Conservation (phyloP, 2,329 filamentous ascomycete genomes). For the Aureobasidium uvarum region DNA sequence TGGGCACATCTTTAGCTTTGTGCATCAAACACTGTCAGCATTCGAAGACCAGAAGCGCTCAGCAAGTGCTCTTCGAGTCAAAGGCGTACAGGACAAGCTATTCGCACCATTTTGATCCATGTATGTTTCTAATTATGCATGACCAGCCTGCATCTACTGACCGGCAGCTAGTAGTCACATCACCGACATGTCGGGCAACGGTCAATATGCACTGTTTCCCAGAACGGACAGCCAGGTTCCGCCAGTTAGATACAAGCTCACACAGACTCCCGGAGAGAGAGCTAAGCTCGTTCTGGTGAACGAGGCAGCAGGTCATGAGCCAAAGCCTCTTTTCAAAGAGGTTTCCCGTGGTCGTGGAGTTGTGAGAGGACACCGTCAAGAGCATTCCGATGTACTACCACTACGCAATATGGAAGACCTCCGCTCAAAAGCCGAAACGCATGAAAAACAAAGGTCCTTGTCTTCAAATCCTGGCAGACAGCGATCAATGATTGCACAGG, state of each 20-base stretch:
- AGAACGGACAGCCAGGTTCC: conserved; percentile 19
- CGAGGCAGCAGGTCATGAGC: not conserved
- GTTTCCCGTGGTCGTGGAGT: conserved; percentile 9
- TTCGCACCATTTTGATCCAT: not conserved
- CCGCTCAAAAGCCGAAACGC: not conserved
- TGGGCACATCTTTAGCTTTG: not conserved
- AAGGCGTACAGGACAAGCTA: not conserved
- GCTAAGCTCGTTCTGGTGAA: conserved; percentile 9
- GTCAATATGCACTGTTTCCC: conserved; percentile 17
- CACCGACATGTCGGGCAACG: conserved; percentile 12
- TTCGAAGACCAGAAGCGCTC: not conserved
- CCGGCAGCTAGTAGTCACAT: not conserved
- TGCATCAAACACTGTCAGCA: conserved; percentile 13
- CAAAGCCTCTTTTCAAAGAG: conserved; percentile 12
- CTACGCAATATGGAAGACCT: not conserved
- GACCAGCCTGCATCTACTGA: not conserved
- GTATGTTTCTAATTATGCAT: not conserved
- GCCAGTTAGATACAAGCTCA: conserved; percentile 14
- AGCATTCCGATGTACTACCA: conserved; percentile 14
- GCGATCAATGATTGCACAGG: conserved; percentile 15
- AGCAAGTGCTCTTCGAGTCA: not conserved
- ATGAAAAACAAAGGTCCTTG: not conserved
- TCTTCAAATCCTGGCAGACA: conserved; percentile 17
- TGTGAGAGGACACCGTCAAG: conserved; percentile 12
- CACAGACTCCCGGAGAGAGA: conserved; percentile 16